Conservation (phyloP, 169 alveolate species). For the Plasmodium yoelii region DNA sequence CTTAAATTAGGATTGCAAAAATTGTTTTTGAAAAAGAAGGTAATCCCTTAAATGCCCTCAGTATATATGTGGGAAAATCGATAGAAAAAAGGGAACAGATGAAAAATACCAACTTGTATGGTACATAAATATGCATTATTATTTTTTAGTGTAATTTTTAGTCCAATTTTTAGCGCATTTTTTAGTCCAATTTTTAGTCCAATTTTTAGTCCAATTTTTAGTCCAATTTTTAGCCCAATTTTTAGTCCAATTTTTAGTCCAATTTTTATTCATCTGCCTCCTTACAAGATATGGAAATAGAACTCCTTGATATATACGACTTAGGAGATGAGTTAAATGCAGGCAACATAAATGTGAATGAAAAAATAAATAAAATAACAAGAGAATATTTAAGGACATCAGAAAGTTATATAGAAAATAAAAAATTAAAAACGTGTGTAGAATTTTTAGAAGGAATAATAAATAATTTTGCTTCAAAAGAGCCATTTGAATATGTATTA, state of each 20-base stretch:
- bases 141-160: too few species aligned
- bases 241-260: too few species aligned
- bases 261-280: not conserved
- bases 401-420: slow-evolving; percentile 31
- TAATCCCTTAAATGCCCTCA: too few species aligned
- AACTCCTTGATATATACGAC: slow-evolving; percentile 16
- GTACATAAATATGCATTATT: too few species aligned
- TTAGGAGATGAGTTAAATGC: slow-evolving; percentile 10
- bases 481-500: slow-evolving; percentile 63
- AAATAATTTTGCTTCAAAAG: slow-evolving; percentile 17
- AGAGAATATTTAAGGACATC: slow-evolving; percentile 13
- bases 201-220: too few species aligned
- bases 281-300: slow-evolving; percentile 21
- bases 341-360: slow-evolving; percentile 41
- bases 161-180: too few species aligned
- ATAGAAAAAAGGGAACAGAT: too few species aligned
- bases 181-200: too few species aligned
- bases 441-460: slow-evolving; percentile 17
- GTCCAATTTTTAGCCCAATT: not conserved
- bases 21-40: too few species aligned
- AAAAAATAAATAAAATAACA: slow-evolving; percentile 30
- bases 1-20: too few species aligned
- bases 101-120: too few species aligned
- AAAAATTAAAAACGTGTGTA: slow-evolving; percentile 49
- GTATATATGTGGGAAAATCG: too few species aligned